Conservation (phyloP, 352 stramenopile species). For the Pythium folliculosum region DNA sequence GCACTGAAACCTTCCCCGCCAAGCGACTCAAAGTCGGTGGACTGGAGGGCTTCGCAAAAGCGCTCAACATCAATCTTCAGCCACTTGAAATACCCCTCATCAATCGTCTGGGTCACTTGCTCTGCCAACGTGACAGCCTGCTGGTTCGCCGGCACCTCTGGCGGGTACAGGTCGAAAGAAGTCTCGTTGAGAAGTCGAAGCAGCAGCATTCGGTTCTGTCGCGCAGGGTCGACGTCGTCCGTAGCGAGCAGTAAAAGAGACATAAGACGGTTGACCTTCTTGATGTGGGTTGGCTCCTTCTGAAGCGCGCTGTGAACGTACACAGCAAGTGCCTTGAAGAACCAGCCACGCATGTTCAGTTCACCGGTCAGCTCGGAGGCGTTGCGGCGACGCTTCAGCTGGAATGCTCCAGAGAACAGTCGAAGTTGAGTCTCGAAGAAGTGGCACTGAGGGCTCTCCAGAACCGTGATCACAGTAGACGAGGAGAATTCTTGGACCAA, state of each 20-base stretch:
- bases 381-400: constrained; percentile 23
- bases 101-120: constrained; percentile 54
- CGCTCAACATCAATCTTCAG: constrained; percentile 77
- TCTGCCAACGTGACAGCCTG: constrained; percentile 72
- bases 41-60: constrained; percentile 66
- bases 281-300: constrained; percentile 71
- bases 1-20: constrained; percentile 39
- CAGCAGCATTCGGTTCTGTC: constrained; percentile 69
- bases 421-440: constrained; percentile 71
- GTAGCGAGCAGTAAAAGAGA: constrained; percentile 45
- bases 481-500: constrained; percentile 75
- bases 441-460: constrained; percentile 64
- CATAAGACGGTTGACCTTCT: constrained; percentile 69
- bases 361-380: constrained; percentile 28
- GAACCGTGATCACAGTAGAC: constrained; percentile 41
- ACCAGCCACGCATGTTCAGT: constrained; percentile 83
- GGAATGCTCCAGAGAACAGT: constrained; percentile 39
- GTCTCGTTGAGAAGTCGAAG: constrained; percentile 67
- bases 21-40: constrained; percentile 51
- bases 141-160: constrained; percentile 64
- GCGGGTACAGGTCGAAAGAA: constrained; percentile 62
- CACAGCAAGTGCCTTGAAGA: constrained; percentile 78
- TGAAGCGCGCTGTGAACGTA: constrained; percentile 75
- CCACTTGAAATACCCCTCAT: constrained; percentile 80
- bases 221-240: constrained; percentile 33